phyloP scores from a whole-genome alignment of 164 flowering plant genomes.

The Sedum album region DNA sequence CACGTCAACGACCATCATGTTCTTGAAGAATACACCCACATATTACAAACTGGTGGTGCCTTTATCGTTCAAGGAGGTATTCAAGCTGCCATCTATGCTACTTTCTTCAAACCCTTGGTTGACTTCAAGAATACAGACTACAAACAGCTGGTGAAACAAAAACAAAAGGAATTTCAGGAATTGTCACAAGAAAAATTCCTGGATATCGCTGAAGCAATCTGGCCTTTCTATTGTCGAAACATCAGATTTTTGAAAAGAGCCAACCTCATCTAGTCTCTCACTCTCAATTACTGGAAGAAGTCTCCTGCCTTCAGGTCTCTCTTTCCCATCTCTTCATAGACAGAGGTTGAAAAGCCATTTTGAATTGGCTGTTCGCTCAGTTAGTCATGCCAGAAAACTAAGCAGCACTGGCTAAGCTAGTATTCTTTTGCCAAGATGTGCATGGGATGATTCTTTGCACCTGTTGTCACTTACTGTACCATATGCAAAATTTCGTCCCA shows the following conservation, averaged over 20 bases:
- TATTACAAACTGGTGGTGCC: conserved; percentile 12
- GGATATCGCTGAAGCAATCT: background rate
- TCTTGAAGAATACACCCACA: conserved; percentile 44
- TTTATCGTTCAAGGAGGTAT: background rate
- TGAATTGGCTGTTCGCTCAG: background rate
- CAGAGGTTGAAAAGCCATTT: conserved; percentile 1
- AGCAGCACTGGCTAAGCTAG: background rate
- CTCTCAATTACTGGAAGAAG: background rate
- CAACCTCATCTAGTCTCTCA: conserved; percentile 5
- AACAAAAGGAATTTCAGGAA: background rate
- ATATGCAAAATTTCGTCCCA: too few species aligned
- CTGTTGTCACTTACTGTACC: background rate
- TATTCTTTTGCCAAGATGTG: conserved; percentile 3
- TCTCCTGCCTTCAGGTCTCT: background rate
- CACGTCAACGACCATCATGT: conserved; percentile 34
- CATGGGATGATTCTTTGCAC: background rate
- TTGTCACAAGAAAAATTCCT: background rate
- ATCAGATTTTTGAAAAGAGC: conserved; percentile 7
- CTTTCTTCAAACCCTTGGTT: background rate
- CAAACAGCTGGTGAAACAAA: background rate
- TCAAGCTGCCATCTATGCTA: background rate
- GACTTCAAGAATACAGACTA: conserved; percentile 3
- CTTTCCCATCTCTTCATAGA: background rate
- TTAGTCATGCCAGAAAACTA: background rate
- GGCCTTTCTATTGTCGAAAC: conserved; percentile 6